These are phyloP conservation scores for Sphaceloma murrayae DNA, from an alignment of 2,329 filamentous ascomycete species.

Conservation along the genomic window DNA sequence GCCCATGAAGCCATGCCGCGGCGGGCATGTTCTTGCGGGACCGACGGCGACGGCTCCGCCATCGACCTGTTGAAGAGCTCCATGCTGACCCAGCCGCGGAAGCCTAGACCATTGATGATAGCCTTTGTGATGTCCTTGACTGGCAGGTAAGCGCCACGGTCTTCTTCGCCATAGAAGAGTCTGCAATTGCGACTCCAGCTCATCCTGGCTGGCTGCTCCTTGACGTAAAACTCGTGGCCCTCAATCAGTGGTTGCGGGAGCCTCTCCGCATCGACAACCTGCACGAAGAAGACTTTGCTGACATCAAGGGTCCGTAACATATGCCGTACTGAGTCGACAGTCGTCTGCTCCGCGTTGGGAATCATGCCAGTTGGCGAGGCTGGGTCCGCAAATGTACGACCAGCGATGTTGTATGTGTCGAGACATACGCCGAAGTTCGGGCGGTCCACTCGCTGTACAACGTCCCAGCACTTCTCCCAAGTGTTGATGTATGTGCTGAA, in stretches of 20 bases:
- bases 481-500: conserved; percentile 62
- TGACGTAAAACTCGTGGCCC: conserved; percentile 47
- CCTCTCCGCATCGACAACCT: conserved; percentile 64
- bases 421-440: conserved; percentile 21
- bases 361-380: conserved; percentile 16
- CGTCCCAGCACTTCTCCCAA: conserved; percentile 64
- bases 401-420: conserved; percentile 22
- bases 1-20: conserved; percentile 45
- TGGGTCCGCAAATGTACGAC: conserved; percentile 20
- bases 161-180: conserved; percentile 52
- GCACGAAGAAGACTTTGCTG: conserved; percentile 62
- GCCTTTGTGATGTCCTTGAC: conserved; percentile 51
- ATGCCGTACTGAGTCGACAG: conserved; percentile 46
- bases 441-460: conserved; percentile 42
- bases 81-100: conserved; percentile 59
- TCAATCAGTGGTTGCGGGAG: conserved; percentile 47
- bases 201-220: conserved; percentile 54
- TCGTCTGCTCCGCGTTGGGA: conserved; percentile 37
- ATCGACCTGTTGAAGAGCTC: conserved; percentile 59
- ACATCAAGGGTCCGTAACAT: conserved; percentile 50
- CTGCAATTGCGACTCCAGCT: conserved; percentile 66
- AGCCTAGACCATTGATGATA: conserved; percentile 55
- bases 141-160: conserved; percentile 58
- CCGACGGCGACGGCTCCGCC: conserved; percentile 41
- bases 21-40: conserved; percentile 47